Conservation (phyloP, 345 rosid species). For the Barbarea vulgaris region DNA sequence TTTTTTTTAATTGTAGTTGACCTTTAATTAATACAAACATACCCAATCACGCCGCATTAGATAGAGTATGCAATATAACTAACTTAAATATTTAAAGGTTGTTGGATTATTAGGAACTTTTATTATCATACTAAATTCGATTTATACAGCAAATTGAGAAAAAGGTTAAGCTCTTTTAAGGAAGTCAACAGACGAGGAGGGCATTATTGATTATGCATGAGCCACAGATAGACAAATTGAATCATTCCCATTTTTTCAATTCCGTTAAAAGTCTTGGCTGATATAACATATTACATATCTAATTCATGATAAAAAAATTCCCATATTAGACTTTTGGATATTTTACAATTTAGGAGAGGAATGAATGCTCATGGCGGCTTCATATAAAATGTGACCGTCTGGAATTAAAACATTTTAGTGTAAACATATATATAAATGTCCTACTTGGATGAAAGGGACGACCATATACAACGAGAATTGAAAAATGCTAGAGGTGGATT, state of each 20-base stretch:
- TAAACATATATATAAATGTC: too few species aligned
- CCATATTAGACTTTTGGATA: conserved; percentile 10
- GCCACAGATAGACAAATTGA: background rate
- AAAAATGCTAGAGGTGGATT: background rate
- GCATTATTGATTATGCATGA: background rate
- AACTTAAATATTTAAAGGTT: background rate
- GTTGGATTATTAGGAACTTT: background rate
- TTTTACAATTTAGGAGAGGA: background rate
- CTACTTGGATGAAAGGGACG: background rate
- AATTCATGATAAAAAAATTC: too few species aligned
- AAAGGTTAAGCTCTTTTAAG: background rate
- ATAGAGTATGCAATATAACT: background rate
- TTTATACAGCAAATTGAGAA: background rate
- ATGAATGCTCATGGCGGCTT: background rate
- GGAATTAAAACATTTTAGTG: background rate
- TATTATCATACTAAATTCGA: background rate
- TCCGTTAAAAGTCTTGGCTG: background rate
- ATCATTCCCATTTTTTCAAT: background rate
- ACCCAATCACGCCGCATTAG: conserved; percentile 1
- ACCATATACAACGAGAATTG: background rate
- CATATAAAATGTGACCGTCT: background rate
- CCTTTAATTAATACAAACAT: too few species aligned
- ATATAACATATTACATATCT: background rate
- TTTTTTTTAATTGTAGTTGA: background rate
- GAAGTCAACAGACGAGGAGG: background rate